Evolutionary conservation across 345 rosid species (phyloP).

Genomic region (Passiflora organensis): DNA sequence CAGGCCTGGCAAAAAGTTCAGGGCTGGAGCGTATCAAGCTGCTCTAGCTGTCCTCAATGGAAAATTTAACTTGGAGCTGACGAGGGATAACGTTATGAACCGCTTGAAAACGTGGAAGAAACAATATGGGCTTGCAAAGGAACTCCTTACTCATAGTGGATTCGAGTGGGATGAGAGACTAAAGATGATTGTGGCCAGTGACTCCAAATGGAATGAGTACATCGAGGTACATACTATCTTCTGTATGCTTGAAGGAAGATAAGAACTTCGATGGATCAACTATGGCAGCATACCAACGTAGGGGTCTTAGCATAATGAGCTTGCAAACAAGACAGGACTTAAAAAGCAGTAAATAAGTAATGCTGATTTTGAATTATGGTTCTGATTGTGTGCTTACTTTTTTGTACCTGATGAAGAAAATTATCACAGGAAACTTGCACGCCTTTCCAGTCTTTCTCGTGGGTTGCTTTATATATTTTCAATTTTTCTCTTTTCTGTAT

Average conservation of each 20-base stretch:
- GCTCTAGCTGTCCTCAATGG: conserved; percentile 13
- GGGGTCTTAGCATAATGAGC: too few relatives aligned
- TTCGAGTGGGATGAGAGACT: conserved; percentile 16
- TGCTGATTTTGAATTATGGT: neutral
- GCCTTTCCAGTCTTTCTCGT: neutral
- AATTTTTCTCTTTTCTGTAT: neutral
- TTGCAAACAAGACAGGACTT: too few relatives aligned
- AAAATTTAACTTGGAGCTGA: conserved; percentile 11
- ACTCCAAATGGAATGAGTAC: conserved; percentile 13
- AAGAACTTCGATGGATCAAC: too few relatives aligned
- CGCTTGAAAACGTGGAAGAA: conserved; percentile 16
- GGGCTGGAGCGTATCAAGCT: conserved; percentile 8
- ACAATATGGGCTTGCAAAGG: conserved; percentile 12
- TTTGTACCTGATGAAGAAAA: neutral
- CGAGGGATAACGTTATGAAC: conserved; percentile 9
- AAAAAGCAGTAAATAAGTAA: neutral
- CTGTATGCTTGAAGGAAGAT: neutral
- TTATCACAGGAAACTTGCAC: neutral
- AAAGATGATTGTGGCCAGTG: conserved; percentile 15
- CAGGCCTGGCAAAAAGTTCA: conserved; percentile 13
- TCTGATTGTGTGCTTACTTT: neutral
- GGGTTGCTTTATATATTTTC: neutral
- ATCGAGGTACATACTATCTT: conserved; percentile 3
- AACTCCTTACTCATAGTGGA: conserved; percentile 14
- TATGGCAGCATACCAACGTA: too few relatives aligned